Base-by-base conservation (phyloP, 257 asterid species). In the Lycium barbarum region DNA sequence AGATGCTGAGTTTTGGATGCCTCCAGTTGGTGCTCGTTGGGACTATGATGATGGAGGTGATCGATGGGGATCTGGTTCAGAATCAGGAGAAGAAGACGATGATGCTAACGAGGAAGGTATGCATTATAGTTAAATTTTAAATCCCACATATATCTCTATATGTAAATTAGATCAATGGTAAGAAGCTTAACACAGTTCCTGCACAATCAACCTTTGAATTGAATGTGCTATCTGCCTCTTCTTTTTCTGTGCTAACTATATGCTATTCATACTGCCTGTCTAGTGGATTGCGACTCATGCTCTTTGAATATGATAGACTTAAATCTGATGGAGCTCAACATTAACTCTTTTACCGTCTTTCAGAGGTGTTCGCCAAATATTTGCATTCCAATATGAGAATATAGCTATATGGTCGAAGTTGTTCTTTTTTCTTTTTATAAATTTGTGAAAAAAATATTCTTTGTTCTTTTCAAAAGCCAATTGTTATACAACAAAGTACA, bases 11-110 rank as follows among this genome's bases (percentile, higher is more conserved):
- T 95, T 97, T 86, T 95, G 99, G 99, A 91, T 92, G 89, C 98
- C 99, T 76, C 98, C 96, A 33, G 87, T 26, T 2, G 99, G 99
- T 67, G 94, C 93, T 47, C 97, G 99, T 2, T 97, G 99, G 98
- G 99, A 97, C 87, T 85, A 88, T 3, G 99, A 97, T 85, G 95
- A 97, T 89, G 98, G 98, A 61, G 94, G 94, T 70, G 93, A 95
- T 85, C 89, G 98, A 76, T 96, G 99, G 98, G 94, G 92, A 36
- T 91, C 97, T 43, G 94, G 71, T 87, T 88, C 94, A 0, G 98
- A 93, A 43, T 87, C 92, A 1, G 97, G 86, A 70, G 85, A 87
- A 49, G 97, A 92, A 88, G 87, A 83, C 79, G 97, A 84, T 83
- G 91, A 71, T 80, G 90, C 57, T 84, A 90, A 59, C 79, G 89